These are phyloP conservation scores for Claviceps cyperi DNA, from an alignment of 2,329 filamentous ascomycete genomes.

Conservation along the genomic window DNA sequence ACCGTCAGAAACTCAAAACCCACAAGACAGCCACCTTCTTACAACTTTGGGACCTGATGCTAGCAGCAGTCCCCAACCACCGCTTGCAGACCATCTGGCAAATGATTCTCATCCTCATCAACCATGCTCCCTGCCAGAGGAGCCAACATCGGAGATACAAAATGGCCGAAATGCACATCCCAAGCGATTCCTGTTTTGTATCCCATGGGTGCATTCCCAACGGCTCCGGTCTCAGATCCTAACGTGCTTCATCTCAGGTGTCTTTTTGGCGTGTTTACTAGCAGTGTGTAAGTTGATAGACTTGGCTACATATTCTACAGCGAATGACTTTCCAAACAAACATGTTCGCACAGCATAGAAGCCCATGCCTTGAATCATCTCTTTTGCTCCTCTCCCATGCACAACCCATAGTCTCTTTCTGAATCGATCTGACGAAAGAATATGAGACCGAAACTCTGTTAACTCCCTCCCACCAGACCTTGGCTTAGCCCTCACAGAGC, in stretches of 20 bases:
- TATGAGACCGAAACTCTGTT: neutral
- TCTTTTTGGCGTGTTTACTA: constrained; percentile 44
- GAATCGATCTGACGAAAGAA: neutral
- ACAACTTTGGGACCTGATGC: neutral
- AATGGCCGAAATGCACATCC: constrained; percentile 1
- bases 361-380: neutral
- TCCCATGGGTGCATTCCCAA: constrained; percentile 40
- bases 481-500: constrained; percentile 51
- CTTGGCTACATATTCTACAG: neutral
- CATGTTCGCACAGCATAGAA: neutral
- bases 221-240: constrained; percentile 41
- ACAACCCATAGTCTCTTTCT: neutral
- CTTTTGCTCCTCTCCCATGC: neutral
- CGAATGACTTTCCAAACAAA: neutral
- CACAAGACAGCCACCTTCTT: neutral
- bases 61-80: neutral
- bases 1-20: neutral
- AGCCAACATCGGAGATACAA: neutral
- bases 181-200: constrained; percentile 36
- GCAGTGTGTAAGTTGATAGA: constrained; percentile 45
- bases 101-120: neutral
- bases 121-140: neutral
- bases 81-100: neutral
- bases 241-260: constrained; percentile 49
- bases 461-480: constrained; percentile 40